phyloP scores from a whole-genome alignment of 345 rosid genomes.

The Adansonia digitata region DNA sequence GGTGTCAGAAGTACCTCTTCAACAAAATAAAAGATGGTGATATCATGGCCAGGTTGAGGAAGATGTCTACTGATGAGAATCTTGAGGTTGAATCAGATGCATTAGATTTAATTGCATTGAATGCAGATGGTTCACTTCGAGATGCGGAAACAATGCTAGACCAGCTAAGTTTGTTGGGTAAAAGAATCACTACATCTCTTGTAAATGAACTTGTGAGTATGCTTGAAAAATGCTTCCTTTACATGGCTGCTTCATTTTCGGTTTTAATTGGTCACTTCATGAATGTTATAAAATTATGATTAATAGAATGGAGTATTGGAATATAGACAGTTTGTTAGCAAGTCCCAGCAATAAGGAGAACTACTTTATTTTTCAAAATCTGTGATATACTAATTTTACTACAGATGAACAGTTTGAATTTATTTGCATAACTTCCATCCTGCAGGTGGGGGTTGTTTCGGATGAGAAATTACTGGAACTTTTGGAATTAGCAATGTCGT shows the following conservation, averaged over 20 bases:
- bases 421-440: constrained; percentile 8
- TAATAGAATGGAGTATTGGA: constrained; percentile 1
- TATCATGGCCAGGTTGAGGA: constrained; percentile 57
- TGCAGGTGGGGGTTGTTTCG: constrained; percentile 89
- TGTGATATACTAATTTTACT: neutral
- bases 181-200: constrained; percentile 71
- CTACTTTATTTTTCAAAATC: neutral
- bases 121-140: constrained; percentile 94
- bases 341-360: neutral
- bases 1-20: constrained; percentile 89
- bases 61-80: constrained; percentile 65
- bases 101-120: constrained; percentile 84
- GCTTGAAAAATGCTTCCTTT: constrained; percentile 7
- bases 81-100: constrained; percentile 86
- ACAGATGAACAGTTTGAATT: constrained; percentile 4
- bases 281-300: neutral
- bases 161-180: constrained; percentile 91
- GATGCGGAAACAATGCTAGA: constrained; percentile 98
- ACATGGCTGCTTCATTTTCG: neutral
- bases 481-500: constrained; percentile 89
- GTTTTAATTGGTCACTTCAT: neutral
- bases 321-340: neutral
- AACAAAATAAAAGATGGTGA: constrained; percentile 89
- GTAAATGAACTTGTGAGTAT: constrained; percentile 92
- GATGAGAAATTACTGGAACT: constrained; percentile 92